phyloP scores from a whole-genome alignment of 805 yeast species.

The Suhomyces xylopsoci region DNA sequence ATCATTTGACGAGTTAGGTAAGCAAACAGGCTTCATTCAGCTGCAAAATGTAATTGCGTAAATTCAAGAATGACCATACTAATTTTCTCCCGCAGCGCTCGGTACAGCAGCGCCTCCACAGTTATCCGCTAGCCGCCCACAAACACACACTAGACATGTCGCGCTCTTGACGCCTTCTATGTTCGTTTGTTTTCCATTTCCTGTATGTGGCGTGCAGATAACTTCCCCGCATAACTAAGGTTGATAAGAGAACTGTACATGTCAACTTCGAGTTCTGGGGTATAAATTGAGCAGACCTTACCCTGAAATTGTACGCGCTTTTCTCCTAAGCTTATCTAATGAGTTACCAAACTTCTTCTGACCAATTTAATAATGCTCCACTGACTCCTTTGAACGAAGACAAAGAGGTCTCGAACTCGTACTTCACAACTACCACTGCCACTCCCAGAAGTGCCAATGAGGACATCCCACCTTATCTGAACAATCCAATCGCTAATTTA shows the following conservation, averaged over 20 bases:
- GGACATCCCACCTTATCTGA: slow-evolving; percentile 5
- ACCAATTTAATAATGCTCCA: slow-evolving; percentile 13
- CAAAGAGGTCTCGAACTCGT: slow-evolving; percentile 3
- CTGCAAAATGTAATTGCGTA: neutral
- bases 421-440: slow-evolving; percentile 1
- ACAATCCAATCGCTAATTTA: slow-evolving; percentile 11
- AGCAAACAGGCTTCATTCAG: neutral
- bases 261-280: neutral
- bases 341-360: slow-evolving; percentile 12
- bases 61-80: neutral
- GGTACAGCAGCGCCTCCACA: neutral
- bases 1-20: neutral
- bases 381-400: slow-evolving; percentile 12
- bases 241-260: neutral
- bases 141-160: neutral
- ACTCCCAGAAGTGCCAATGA: slow-evolving; percentile 7
- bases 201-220: neutral
- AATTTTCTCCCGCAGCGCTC: neutral
- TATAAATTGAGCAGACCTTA: neutral
- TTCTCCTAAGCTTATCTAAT: neutral
- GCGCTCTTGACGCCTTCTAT: neutral
- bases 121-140: neutral
- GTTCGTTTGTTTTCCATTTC: neutral
- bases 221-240: neutral
- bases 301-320: neutral